A percentile compares a stretch with the other conserved stretches of the same genome.
phyloP scores from a whole-genome alignment of 495 filamentous ascomycete species.

The Podospora didyma region DNA sequence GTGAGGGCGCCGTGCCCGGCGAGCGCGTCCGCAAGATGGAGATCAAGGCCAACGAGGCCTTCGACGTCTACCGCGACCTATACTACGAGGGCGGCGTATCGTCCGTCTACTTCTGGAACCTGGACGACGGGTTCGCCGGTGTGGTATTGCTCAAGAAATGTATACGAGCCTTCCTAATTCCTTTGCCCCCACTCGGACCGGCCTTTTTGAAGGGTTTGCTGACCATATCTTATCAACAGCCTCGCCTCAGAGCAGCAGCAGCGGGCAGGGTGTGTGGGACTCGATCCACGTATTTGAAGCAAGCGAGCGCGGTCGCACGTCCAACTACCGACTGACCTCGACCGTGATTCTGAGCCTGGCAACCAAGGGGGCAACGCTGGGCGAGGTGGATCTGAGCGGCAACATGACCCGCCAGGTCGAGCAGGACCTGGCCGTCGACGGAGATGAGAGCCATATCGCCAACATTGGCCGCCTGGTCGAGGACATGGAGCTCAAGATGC shows the following conservation, averaged over 20 bases:
- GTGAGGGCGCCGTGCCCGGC: slow-evolving; percentile 70
- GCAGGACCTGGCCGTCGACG: slow-evolving; percentile 81
- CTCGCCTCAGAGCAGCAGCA: slow-evolving; percentile 45
- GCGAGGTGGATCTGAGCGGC: slow-evolving; percentile 87
- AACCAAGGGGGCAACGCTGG: slow-evolving; percentile 64
- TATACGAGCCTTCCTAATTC: slow-evolving; percentile 29
- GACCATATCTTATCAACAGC: slow-evolving; percentile 10
- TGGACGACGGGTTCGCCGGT: slow-evolving; percentile 97
- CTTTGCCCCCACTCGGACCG: not conserved
- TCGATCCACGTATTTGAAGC: slow-evolving; percentile 99
- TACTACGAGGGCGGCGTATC: slow-evolving; percentile 97
- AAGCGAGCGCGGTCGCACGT: slow-evolving; percentile 80
- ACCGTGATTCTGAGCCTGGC: slow-evolving; percentile 92
- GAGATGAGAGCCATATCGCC: slow-evolving; percentile 88
- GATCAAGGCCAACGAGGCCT: slow-evolving; percentile 87
- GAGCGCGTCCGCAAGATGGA: slow-evolving; percentile 91
- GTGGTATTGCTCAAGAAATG: slow-evolving; percentile 95
- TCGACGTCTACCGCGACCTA: slow-evolving; percentile 94
- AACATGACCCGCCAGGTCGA: slow-evolving; percentile 98
- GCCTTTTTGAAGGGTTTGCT: not conserved
- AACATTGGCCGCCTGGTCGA: slow-evolving; percentile 95
- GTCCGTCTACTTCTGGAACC: slow-evolving; percentile 96
- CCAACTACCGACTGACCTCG: slow-evolving; percentile 95
- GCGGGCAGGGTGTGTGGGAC: slow-evolving; percentile 86
- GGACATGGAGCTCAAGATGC: slow-evolving; percentile 99